Conservation (phyloP, 2,329 filamentous ascomycete genomes). For the Diaporthe caulivora region DNA sequence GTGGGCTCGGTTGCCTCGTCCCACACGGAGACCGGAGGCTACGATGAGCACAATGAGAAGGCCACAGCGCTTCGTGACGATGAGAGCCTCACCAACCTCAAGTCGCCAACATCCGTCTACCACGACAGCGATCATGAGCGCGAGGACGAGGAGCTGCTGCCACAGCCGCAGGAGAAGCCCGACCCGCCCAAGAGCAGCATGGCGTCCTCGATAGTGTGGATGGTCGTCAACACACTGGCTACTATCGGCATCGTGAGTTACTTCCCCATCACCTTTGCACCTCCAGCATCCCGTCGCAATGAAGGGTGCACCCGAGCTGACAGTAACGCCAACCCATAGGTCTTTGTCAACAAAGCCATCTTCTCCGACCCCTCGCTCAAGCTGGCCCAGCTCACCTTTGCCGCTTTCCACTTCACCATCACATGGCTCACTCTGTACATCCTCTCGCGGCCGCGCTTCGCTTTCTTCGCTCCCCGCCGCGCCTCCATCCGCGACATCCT, state of each 20-base stretch:
- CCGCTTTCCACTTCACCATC: constrained; percentile 76
- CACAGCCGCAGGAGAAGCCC: constrained; percentile 49
- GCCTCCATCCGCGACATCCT: constrained; percentile 68
- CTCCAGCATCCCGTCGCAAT: background rate
- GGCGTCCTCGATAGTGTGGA: constrained; percentile 63
- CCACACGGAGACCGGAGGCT: constrained; percentile 48
- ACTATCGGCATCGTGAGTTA: constrained; percentile 72
- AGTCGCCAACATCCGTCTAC: constrained; percentile 39
- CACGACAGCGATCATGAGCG: constrained; percentile 52
- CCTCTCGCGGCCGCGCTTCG: constrained; percentile 69
- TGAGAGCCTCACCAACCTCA: constrained; percentile 47
- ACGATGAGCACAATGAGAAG: constrained; percentile 52
- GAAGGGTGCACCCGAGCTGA: background rate
- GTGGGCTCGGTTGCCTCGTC: constrained; percentile 51
- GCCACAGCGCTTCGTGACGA: constrained; percentile 49
- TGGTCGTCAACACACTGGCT: constrained; percentile 71
- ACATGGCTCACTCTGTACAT: constrained; percentile 74
- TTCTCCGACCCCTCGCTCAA: constrained; percentile 73
- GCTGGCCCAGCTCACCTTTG: constrained; percentile 74
- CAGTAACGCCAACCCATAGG: constrained; percentile 52
- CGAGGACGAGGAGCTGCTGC: constrained; percentile 57
- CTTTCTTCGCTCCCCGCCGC: constrained; percentile 69
- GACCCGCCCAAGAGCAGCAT: constrained; percentile 52
- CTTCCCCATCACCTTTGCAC: background rate
- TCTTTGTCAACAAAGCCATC: constrained; percentile 79